Conservation (phyloP, 352 stramenopile genomes). For the Elongisporangium anandrum region DNA sequence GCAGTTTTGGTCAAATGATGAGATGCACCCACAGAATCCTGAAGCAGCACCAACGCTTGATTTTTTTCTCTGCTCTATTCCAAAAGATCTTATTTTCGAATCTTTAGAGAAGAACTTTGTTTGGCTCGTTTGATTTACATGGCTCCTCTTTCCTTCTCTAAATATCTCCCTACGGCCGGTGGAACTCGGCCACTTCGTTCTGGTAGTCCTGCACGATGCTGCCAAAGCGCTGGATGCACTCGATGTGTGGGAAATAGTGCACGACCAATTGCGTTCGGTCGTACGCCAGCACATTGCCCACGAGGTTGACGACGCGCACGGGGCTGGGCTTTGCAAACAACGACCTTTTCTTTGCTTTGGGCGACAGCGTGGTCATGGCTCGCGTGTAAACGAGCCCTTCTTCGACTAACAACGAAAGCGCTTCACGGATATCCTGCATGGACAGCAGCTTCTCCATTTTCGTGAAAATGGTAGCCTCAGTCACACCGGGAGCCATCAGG, state of each 20-base stretch:
- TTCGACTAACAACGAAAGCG: constrained; percentile 60
- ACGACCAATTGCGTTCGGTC: constrained; percentile 43
- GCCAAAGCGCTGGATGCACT: constrained; percentile 75
- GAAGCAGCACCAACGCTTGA: not conserved
- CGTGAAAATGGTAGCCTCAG: constrained; percentile 40
- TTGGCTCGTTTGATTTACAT: constrained; percentile 1
- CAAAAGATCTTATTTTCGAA: not conserved
- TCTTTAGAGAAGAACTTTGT: not conserved
- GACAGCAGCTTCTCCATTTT: constrained; percentile 62
- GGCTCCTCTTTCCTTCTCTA: not conserved
- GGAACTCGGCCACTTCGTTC: constrained; percentile 7
- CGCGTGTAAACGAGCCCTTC: constrained; percentile 68
- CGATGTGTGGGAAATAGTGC: constrained; percentile 75
- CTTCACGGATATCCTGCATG: constrained; percentile 71
- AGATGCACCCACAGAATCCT: not conserved
- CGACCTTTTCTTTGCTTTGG: constrained; percentile 2
- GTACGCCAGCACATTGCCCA: constrained; percentile 35
- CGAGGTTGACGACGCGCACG: constrained; percentile 32
- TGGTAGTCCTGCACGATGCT: constrained; percentile 28
- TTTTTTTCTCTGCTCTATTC: not conserved
- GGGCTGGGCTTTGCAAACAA: constrained; percentile 24
- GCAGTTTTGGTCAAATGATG: not conserved
- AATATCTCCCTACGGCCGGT: not conserved
- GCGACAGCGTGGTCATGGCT: constrained; percentile 13
- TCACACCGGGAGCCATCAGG: constrained; percentile 50